Conservation (phyloP, 148 eudicot species). For the Camellia japonica region DNA sequence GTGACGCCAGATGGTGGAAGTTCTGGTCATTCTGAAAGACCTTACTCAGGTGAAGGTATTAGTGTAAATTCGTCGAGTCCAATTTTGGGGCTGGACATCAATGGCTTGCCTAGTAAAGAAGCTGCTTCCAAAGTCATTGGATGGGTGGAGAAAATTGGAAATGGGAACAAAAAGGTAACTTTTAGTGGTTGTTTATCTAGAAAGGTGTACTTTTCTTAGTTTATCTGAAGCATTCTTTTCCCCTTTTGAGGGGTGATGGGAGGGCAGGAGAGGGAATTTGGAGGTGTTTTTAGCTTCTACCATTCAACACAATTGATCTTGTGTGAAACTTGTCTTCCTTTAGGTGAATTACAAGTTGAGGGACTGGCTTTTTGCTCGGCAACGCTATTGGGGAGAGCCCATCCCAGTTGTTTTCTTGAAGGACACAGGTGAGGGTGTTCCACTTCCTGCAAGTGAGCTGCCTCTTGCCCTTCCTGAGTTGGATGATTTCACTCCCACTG, state of each 20-base stretch:
- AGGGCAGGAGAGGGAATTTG: not conserved
- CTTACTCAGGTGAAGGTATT: constrained; percentile 67
- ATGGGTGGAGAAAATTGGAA: constrained; percentile 79
- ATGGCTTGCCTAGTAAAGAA: constrained; percentile 70
- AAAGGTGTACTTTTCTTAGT: not conserved
- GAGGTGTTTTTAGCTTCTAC: not conserved
- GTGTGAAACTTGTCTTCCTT: constrained; percentile 9
- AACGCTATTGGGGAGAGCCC: constrained; percentile 99
- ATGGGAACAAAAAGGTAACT: constrained; percentile 80
- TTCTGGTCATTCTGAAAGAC: constrained; percentile 32
- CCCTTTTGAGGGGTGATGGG: not conserved
- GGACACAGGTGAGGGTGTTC: constrained; percentile 57
- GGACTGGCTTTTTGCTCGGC: constrained; percentile 99
- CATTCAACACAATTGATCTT: not conserved
- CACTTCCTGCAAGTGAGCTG: constrained; percentile 81
- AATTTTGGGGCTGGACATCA: constrained; percentile 70
- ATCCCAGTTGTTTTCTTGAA: constrained; percentile 80
- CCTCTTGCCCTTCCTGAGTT: constrained; percentile 94
- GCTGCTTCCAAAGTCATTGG: constrained; percentile 70
- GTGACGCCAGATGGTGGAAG: constrained; percentile 61
- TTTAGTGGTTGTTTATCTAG: not conserved
- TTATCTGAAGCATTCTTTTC: not conserved
- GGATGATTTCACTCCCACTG: constrained; percentile 97
- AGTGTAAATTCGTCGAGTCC: constrained; percentile 71
- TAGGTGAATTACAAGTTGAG: constrained; percentile 92